Conservation (phyloP, 345 rosid species). For the Cochlearia excelsa region DNA sequence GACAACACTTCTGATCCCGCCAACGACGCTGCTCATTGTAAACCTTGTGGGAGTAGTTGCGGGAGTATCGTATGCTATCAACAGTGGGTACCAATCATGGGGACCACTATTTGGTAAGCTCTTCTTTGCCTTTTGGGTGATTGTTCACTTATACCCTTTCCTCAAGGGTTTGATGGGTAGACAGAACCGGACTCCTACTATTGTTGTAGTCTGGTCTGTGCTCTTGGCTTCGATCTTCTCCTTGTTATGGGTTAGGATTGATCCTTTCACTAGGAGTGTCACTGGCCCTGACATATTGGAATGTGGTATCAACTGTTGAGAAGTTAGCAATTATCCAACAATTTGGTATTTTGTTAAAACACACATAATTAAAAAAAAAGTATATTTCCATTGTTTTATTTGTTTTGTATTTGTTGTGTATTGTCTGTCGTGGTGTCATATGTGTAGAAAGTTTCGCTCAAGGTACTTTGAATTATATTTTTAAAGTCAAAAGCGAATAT, state of each 20-base stretch:
- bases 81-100: slow-evolving; percentile 90
- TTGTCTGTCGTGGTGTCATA: slow-evolving; percentile 16
- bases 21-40: slow-evolving; percentile 76
- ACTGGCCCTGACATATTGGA: slow-evolving; percentile 61
- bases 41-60: slow-evolving; percentile 88
- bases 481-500: slow-evolving; percentile 8
- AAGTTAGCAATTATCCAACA: slow-evolving; percentile 11
- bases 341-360: neutral
- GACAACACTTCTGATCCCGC: slow-evolving; percentile 86
- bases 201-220: slow-evolving; percentile 75
- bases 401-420: slow-evolving; percentile 25
- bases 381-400: slow-evolving; percentile 33
- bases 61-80: slow-evolving; percentile 72
- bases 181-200: slow-evolving; percentile 86
- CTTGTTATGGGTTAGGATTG: slow-evolving; percentile 73
- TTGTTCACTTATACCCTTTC: slow-evolving; percentile 81
- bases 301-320: slow-evolving; percentile 78
- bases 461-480: neutral
- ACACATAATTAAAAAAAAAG: slow-evolving; percentile 7
- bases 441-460: slow-evolving; percentile 32
- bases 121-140: slow-evolving; percentile 94
- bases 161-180: slow-evolving; percentile 88
- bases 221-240: slow-evolving; percentile 87
- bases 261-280: slow-evolving; percentile 70
- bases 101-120: slow-evolving; percentile 89